These are phyloP conservation scores for Yamadazyma olivae DNA, from an alignment of 805 yeast genomes.

Conservation along the genomic window DNA sequence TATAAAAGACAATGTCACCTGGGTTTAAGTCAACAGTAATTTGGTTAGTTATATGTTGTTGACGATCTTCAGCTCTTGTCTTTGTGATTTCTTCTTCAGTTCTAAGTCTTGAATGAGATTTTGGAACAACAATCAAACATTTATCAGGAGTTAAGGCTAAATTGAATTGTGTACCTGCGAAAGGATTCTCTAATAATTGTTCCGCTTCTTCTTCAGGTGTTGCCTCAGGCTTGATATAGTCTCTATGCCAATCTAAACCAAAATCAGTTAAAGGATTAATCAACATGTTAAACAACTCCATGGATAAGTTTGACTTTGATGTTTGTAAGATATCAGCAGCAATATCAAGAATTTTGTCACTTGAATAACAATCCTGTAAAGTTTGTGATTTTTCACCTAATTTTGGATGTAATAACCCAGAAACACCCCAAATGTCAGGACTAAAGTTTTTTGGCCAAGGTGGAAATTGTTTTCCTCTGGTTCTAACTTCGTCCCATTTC, in stretches of 20 bases:
- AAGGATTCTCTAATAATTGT: constrained; percentile 35
- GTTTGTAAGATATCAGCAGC: constrained; percentile 45
- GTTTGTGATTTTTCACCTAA: constrained; percentile 19
- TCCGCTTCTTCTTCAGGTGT: constrained; percentile 42
- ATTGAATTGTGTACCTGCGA: constrained; percentile 50
- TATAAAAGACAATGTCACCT: constrained; percentile 51
- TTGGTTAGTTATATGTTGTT: constrained; percentile 37
- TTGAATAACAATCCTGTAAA: constrained; percentile 40
- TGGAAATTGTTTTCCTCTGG: constrained; percentile 52
- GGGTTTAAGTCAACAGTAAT: constrained; percentile 41
- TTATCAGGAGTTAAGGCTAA: constrained; percentile 45
- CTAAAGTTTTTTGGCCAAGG: constrained; percentile 53
- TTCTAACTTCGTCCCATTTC: constrained; percentile 47
- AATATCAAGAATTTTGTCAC: constrained; percentile 34
- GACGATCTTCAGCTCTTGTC: constrained; percentile 30
- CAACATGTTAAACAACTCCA: constrained; percentile 53
- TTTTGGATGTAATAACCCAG: constrained; percentile 46
- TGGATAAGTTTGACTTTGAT: constrained; percentile 28
- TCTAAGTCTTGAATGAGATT: constrained; percentile 44
- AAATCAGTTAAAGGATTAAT: constrained; percentile 51
- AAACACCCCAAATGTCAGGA: constrained; percentile 54
- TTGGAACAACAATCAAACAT: constrained; percentile 48
- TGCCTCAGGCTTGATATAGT: constrained; percentile 46
- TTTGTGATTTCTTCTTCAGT: constrained; percentile 43
- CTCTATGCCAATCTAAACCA: constrained; percentile 54